Evolutionary conservation across 108 stramenopile species (phyloP).

Genomic region (Nannochloropsis granulata): DNA sequence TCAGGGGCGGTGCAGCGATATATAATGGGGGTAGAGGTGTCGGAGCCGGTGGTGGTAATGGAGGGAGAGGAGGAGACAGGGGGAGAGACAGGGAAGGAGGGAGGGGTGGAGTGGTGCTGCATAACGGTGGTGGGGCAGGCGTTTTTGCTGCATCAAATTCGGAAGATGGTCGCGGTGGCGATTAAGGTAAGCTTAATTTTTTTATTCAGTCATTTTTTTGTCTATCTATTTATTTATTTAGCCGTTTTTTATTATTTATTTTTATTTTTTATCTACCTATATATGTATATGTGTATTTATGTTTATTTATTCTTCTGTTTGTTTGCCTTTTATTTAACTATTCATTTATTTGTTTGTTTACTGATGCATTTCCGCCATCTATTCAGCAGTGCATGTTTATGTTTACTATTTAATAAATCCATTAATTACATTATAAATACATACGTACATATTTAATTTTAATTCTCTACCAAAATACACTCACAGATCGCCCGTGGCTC

Average conservation of each 20-base stretch:
- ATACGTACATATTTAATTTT: not conserved
- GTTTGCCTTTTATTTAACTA: no score
- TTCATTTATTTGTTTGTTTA: no score
- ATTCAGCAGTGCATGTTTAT: no score
- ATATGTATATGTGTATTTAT: no score
- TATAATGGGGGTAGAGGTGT: not conserved
- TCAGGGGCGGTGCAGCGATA: not conserved
- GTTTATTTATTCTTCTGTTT: no score
- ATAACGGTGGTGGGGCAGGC: conserved; percentile 77
- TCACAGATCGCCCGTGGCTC: not conserved
- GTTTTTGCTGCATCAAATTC: conserved; percentile 92
- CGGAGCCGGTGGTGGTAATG: not conserved
- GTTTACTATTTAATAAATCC: not conserved
- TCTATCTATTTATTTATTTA: no score
- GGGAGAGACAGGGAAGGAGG: not conserved
- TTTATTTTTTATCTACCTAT: no score
- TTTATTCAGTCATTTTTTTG: no score
- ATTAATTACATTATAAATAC: not conserved
- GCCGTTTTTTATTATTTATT: no score
- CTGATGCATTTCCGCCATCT: no score
- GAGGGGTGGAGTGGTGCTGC: conserved; percentile 57
- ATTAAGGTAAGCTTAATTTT: not conserved
- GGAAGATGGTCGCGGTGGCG: conserved; percentile 73
- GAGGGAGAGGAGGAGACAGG: not conserved
- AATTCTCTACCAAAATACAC: not conserved